Evolutionary conservation across 1,284 basidiomycete species (phyloP), one percentile per base, ranked within the genome.

Genomic region (Austroboletus olivaceoglutinosus): DNA sequence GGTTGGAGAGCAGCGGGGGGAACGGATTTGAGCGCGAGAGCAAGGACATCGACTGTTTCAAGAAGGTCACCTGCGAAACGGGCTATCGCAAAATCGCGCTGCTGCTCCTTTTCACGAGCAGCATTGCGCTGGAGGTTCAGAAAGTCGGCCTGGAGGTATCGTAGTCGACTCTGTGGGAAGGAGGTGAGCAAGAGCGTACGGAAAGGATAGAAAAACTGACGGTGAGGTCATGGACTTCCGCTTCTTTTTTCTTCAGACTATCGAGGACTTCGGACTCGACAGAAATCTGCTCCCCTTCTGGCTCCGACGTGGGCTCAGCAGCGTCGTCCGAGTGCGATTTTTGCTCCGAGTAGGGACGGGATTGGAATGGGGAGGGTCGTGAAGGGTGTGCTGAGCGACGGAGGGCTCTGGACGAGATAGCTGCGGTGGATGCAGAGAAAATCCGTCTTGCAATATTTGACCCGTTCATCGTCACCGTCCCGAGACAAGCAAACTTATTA

Each of bases 111-210:
- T 73, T 99, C 96, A 56, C 91, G 83, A 25, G 85, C 84, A 50
- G 92, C 81, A 60, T 95, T 93, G 52, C 93, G 88, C 68, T 95
- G 92, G 45, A 98, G 78, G 69, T 98, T 99, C 56, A 98, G 78
- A 73, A 93, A 93, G 75, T 99, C 96, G 58, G 96, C 97, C 67
- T 92, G 88, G 52, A 90, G 77, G 68, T 96, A 95, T 53, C 89
- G 85, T 64, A 94, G 75, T 61, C 91, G 88, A 64, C 83, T 78
- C 92, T 94, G 57, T 7, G 41, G 27, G 30, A 42, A 37, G 23
- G 40, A 23, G 42, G 27, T 56, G 41, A 63, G 51, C 23, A 2
- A 4, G 38, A 13, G 44, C 4, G 19, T 19, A n/a, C n/a, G 45
- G 37, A 44, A 33, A 21, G 36, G 23, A 15, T 9, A 6, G 31